Evolutionary conservation across 352 stramenopile genomes (phyloP).

Genomic region (Phytopythium litorale): DNA sequence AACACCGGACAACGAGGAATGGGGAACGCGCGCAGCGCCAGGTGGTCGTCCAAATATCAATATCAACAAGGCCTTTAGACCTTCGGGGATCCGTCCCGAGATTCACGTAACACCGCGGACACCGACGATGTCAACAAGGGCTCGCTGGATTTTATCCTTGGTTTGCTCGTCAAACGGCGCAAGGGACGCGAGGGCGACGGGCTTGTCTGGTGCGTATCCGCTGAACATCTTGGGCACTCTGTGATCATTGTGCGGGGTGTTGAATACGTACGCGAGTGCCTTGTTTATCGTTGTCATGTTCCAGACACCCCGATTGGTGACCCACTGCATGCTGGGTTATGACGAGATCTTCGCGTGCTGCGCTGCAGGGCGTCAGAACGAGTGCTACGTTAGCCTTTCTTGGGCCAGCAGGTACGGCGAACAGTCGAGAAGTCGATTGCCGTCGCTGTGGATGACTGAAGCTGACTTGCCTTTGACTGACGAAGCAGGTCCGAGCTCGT

Average conservation of each 20-base stretch:
- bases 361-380: slow-evolving; percentile 13
- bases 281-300: slow-evolving; percentile 20
- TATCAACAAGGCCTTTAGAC: too few relatives aligned
- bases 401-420: background rate
- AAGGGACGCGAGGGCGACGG: slow-evolving; percentile 4
- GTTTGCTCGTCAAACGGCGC: slow-evolving; percentile 2
- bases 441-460: slow-evolving; percentile 13
- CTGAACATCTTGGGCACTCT: slow-evolving; percentile 16
- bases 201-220: slow-evolving; percentile 4
- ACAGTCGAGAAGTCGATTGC: slow-evolving; percentile 16
- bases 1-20: too few relatives aligned
- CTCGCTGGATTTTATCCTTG: background rate
- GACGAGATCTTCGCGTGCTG: slow-evolving; percentile 14
- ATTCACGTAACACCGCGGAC: too few relatives aligned
- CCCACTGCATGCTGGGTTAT: slow-evolving; percentile 6
- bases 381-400: slow-evolving; percentile 14
- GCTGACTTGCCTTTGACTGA: background rate
- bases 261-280: slow-evolving; percentile 14
- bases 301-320: slow-evolving; percentile 11
- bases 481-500: too few relatives aligned
- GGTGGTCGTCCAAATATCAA: too few relatives aligned
- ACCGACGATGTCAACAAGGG: too few relatives aligned
- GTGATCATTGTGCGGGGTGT: slow-evolving; percentile 12
- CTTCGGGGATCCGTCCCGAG: too few relatives aligned
- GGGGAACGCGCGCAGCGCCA: too few relatives aligned